Percentiles rank a stretch among this genome's conserved stretches.
phyloP scores from a whole-genome alignment of 2,329 filamentous ascomycete species.

The Microcyclospora pomicola region DNA sequence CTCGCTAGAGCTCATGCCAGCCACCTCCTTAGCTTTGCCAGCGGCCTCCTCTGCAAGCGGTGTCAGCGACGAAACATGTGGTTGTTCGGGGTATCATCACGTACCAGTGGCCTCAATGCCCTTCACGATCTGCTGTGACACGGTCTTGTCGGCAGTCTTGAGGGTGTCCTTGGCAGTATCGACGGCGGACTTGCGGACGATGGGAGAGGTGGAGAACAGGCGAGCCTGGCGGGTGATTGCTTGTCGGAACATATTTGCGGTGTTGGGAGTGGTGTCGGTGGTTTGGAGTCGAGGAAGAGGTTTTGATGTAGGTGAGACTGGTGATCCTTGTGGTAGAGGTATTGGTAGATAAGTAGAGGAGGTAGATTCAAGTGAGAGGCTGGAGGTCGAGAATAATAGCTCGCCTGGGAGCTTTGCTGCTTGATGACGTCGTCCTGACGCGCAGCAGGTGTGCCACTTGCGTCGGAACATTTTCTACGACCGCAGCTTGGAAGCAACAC shows the following conservation, averaged over 20 bases:
- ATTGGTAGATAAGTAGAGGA: too few species aligned
- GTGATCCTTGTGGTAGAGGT: too few species aligned
- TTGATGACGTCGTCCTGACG: conserved; percentile 1
- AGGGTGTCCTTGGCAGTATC: conserved; percentile 44
- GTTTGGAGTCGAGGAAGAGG: neutral
- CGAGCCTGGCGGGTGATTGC: conserved; percentile 31
- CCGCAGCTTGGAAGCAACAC: too few species aligned
- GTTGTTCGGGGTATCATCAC: conserved; percentile 17
- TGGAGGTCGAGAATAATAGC: neutral
- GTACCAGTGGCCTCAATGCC: conserved; percentile 50
- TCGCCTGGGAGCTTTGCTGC: neutral
- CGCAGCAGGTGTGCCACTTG: neutral
- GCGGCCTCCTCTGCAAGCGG: conserved; percentile 36
- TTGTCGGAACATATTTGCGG: conserved; percentile 33
- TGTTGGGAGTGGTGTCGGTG: conserved; percentile 1
- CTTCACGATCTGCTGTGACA: conserved; percentile 43
- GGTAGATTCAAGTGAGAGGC: too few species aligned
- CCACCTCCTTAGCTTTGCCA: conserved; percentile 29
- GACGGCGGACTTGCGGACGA: conserved; percentile 37
- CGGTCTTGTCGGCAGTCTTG: conserved; percentile 42
- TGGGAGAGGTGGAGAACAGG: conserved; percentile 41
- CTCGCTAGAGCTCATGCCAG: conserved; percentile 17
- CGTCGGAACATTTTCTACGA: too few species aligned
- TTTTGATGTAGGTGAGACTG: too few species aligned
- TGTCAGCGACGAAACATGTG: conserved; percentile 1